Base-by-base conservation (phyloP, 1,284 basidiomycete species). In the Fomitopsis schrenkii region DNA sequence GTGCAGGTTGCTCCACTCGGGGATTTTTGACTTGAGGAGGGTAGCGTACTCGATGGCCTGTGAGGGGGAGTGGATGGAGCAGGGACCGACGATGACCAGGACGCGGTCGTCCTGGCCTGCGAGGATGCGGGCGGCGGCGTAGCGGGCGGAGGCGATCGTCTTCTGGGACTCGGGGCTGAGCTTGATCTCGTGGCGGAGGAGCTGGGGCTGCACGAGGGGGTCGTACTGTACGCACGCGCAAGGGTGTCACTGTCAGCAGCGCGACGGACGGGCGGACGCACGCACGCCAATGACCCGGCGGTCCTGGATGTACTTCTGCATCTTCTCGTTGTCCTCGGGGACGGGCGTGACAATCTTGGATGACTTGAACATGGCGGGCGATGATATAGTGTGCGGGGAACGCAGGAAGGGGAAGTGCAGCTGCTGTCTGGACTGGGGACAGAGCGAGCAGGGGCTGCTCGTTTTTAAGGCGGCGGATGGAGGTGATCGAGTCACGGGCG, bases 51-150 rank as follows among this genome's bases (percentile, higher is more conserved):
- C 93, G 63, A 95, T 77, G 3, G 97, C 96, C 74, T 96, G 93
- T 55, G 90, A 86, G 4, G 93, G 78, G 35, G 88, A 93, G 76
- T 99, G 97, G 67, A 99, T 97, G 3, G 94, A 97, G 81, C 97
- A 99, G 19, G 97, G 97, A 4, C 97, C 97, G 64, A 97, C 91
- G 68, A 98, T 82, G 71, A 97, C 95, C 55, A 98, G 80, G 1
- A 98, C 66, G 55, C 94, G 86, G 68, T 94, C 90, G 70, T 96
- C 94, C 53, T 86, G 83, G 30, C 95, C 94, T 3, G 90, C 85
- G 46, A 96, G 80, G 67, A 97, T 86, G 62, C 86, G 81, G 0
- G 94, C 90, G 0, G 92, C 85, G 62, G 83, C 81, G 77, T 86
- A 88, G 67, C 95, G 88, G n/a, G 93, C 88, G 14, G 81, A 75